A percentile compares a stretch with the other conserved stretches of the same genome.
phyloP scores from a whole-genome alignment of 805 yeast genomes.

The Yamadazyma nakazawae region DNA sequence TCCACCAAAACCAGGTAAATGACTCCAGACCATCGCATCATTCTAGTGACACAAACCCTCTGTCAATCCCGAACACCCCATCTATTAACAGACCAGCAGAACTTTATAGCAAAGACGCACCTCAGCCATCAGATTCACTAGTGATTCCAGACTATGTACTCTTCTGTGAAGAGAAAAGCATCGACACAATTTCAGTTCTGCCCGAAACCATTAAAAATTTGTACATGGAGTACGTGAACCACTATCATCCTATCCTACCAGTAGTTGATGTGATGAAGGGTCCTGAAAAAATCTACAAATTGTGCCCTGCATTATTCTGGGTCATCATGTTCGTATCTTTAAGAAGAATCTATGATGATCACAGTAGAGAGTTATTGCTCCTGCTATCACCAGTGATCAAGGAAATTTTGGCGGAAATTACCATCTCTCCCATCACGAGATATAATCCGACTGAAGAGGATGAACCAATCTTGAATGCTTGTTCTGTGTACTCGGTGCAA shows the following conservation, averaged over 20 bases:
- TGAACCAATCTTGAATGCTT: conserved; percentile 80
- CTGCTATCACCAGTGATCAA: conserved; percentile 67
- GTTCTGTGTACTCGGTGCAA: conserved; percentile 91
- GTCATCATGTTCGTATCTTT: conserved; percentile 82
- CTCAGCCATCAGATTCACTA: not conserved
- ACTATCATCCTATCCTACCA: conserved; percentile 84
- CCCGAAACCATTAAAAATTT: conserved; percentile 60
- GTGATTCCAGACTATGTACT: conserved; percentile 17
- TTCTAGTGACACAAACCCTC: conserved; percentile 14
- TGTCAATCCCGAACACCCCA: conserved; percentile 29
- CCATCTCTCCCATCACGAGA: conserved; percentile 86
- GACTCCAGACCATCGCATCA: conserved; percentile 4
- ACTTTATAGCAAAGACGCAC: not conserved
- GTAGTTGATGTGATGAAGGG: conserved; percentile 80
- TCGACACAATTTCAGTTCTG: conserved; percentile 64
- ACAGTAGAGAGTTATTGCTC: conserved; percentile 46
- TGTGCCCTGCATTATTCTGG: conserved; percentile 93
- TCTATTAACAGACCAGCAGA: conserved; percentile 18
- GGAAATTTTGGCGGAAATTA: conserved; percentile 77
- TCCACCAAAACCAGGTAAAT: not conserved
- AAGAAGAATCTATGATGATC: conserved; percentile 51
- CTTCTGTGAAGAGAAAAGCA: conserved; percentile 60
- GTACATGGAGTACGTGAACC: conserved; percentile 65
- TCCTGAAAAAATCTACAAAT: conserved; percentile 71
- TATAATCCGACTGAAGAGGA: conserved; percentile 75